Base-by-base conservation (phyloP, 2,329 filamentous ascomycete species). In the Plectosphaerella plurivora region DNA sequence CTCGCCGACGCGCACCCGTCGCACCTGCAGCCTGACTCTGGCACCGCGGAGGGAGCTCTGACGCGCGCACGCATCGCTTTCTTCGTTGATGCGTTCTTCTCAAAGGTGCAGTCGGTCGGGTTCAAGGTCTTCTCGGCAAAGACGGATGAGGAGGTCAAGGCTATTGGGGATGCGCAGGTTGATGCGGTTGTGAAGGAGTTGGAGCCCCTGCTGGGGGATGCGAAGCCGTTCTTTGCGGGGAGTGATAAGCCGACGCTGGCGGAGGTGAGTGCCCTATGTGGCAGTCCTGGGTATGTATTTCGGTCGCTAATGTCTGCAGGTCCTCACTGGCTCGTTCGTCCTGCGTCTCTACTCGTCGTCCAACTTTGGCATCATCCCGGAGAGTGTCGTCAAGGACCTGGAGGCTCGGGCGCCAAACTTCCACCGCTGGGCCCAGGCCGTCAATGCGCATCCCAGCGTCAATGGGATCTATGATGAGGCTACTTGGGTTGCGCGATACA, bases 1-100 rank as follows among this genome's bases (percentile, higher is more conserved):
- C 68, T 84, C 4, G 84, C 79, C 44, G 89, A 94, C 63, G 73
- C 79, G 0, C 82, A 87, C 64, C 87, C 88, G 2, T 85, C 83
- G 3, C 80, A 85, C 58, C 76, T 93, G 3, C 63, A 87, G 0
- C 86, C 87, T 0, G 70, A 77, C 0, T 74, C 79, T 1, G 70
- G 71, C 48, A 74, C 74, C 12, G 66, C 73, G 12, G 76, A 75
- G 0, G 80, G 76, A 1, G 81, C 89, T 1, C 70, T 91, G 16
- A 51, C 51, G 36, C 79, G 89, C 35, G 89, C 89, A 0, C 77
- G 81, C 51, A 80, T 91, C 60, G 76, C 73, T 54, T 89, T 89
- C 68, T 92, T 94, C 63, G 80, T 82, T 45, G 88, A 91, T 60
- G 78, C 87, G 0, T 91, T 79, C 74, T 74, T 79, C 59, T 76